Evolutionary conservation across 2,329 filamentous ascomycete species (phyloP).

Genomic region (Dryadomyces quercivorus): DNA sequence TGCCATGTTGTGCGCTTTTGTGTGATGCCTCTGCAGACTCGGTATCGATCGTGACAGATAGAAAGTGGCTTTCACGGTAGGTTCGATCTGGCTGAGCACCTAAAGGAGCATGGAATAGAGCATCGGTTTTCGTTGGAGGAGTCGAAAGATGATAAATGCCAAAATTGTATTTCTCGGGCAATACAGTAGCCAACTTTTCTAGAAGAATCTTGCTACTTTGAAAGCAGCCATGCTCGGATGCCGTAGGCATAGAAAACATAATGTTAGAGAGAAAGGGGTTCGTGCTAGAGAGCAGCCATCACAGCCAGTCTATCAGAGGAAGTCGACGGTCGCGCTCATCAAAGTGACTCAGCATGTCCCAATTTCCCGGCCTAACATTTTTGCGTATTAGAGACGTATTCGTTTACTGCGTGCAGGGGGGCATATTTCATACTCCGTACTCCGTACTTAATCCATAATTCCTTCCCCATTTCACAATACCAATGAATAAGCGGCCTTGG

Average conservation of each 20-base stretch:
- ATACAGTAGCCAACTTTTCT: constrained; percentile 31
- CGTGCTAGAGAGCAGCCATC: no score
- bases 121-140: constrained; percentile 58
- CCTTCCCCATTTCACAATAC: no score
- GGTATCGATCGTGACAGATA: constrained; percentile 36
- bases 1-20: background rate
- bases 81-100: constrained; percentile 62
- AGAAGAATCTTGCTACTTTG: constrained; percentile 19
- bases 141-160: constrained; percentile 80
- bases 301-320: no score
- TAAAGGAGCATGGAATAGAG: constrained; percentile 71
- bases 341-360: no score
- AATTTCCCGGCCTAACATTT: no score
- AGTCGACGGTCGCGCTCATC: no score
- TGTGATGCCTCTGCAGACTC: constrained; percentile 5
- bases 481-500: background rate
- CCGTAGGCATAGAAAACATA: background rate
- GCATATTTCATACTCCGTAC: no score
- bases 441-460: no score
- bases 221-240: background rate
- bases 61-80: constrained; percentile 74
- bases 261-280: background rate
- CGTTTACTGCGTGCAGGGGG: no score
- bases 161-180: constrained; percentile 46
- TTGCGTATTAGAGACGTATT: no score